Evolutionary conservation across 2,329 filamentous ascomycete genomes (phyloP).

Genomic region (Coleophoma eucalyptorum): DNA sequence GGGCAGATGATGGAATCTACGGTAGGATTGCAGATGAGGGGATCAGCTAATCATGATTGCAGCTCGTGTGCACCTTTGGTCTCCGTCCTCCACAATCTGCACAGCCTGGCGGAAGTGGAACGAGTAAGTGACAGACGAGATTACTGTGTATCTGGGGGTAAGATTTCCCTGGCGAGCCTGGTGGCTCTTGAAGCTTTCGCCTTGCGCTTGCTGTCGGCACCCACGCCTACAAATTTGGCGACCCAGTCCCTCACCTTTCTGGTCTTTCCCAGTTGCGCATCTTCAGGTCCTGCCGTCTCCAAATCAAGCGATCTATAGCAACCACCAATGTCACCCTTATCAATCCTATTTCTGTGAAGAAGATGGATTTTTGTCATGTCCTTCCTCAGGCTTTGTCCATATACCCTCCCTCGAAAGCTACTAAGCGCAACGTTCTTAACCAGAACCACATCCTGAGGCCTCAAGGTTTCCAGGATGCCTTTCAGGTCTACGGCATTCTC

Average conservation of each 20-base stretch:
- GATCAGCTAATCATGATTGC: too few relatives aligned
- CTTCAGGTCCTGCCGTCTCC: slow-evolving; percentile 10
- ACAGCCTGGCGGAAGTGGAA: too few relatives aligned
- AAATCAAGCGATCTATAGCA: slow-evolving; percentile 53
- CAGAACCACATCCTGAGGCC: slow-evolving; percentile 73
- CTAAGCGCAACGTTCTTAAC: slow-evolving; percentile 76
- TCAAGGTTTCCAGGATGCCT: slow-evolving; percentile 40
- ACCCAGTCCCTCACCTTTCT: slow-evolving; percentile 73
- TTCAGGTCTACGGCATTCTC: slow-evolving; percentile 18
- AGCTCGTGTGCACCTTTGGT: too few relatives aligned
- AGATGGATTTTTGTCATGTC: slow-evolving; percentile 68
- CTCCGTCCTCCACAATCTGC: too few relatives aligned
- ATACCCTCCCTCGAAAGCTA: slow-evolving; percentile 72
- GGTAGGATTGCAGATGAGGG: too few relatives aligned
- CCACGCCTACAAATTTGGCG: slow-evolving; percentile 57
- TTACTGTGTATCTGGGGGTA: slow-evolving; percentile 17
- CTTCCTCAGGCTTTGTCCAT: slow-evolving; percentile 76
- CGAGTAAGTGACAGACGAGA: neutral
- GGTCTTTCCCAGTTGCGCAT: slow-evolving; percentile 59
- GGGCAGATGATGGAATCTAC: too few relatives aligned
- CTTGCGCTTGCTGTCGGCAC: neutral
- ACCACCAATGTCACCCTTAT: slow-evolving; percentile 48
- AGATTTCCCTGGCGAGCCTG: slow-evolving; percentile 3
- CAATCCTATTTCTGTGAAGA: slow-evolving; percentile 52
- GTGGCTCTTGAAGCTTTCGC: slow-evolving; percentile 1